Conservation (phyloP, 2,329 filamentous ascomycete genomes). For the Fusarium papillatum region DNA sequence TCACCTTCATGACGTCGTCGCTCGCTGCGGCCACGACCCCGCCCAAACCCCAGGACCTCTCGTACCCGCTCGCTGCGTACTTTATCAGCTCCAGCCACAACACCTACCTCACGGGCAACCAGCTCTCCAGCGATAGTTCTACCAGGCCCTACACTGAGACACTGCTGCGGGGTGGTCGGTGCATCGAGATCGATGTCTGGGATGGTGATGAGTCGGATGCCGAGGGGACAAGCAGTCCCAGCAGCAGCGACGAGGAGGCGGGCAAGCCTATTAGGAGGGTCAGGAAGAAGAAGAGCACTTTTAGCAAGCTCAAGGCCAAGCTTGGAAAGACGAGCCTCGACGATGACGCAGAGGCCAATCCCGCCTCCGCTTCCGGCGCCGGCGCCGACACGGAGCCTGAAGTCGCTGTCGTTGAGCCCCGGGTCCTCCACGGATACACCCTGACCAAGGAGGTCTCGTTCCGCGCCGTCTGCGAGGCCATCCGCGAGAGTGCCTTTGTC, state of each 20-base stretch:
- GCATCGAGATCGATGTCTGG: conserved; percentile 97
- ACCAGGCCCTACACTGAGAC: conserved; percentile 90
- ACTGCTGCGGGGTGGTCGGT: conserved; percentile 86
- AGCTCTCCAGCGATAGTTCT: conserved; percentile 88
- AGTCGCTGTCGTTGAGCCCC: conserved; percentile 71
- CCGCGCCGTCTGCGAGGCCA: conserved; percentile 85
- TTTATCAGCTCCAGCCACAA: conserved; percentile 97
- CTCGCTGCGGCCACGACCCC: conserved; percentile 59
- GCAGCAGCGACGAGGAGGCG: conserved; percentile 58
- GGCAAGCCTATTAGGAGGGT: conserved; percentile 64
- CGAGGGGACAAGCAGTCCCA: conserved; percentile 60
- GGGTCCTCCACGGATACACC: conserved; percentile 90
- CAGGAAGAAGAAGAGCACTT: conserved; percentile 69
- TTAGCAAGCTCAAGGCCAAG: conserved; percentile 73
- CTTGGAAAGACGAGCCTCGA: conserved; percentile 62
- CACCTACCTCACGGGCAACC: conserved; percentile 91
- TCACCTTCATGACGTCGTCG: conserved; percentile 69
- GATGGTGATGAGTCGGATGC: conserved; percentile 84
- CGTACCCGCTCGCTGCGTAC: conserved; percentile 89
- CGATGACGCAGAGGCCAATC: conserved; percentile 17
- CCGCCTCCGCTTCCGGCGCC: conserved; percentile 1
- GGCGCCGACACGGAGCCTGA: conserved; percentile 37
- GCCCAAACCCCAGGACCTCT: conserved; percentile 64
- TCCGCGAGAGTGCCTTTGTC: conserved; percentile 83
- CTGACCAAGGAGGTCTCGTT: conserved; percentile 92